These are phyloP conservation scores for Colletotrichum scovillei DNA, from an alignment of 2,329 filamentous ascomycete species.

Conservation along the genomic window DNA sequence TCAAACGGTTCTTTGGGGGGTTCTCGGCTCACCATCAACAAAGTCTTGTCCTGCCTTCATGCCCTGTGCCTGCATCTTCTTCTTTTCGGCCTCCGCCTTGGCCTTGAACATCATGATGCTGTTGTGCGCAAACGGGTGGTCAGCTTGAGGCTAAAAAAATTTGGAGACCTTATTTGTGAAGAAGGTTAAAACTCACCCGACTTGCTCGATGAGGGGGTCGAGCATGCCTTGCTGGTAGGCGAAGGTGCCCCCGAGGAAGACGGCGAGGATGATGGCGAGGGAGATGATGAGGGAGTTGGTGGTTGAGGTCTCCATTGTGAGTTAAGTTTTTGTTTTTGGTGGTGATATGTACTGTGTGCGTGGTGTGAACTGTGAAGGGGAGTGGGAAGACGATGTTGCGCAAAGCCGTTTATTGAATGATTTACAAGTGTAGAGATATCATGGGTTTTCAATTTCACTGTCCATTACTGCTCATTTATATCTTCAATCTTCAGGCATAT, in stretches of 20 bases:
- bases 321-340: background rate
- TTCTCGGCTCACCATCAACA: slow-evolving; percentile 43
- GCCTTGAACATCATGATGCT: slow-evolving; percentile 51
- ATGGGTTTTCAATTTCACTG: background rate
- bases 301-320: slow-evolving; percentile 30
- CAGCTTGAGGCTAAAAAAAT: background rate
- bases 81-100: slow-evolving; percentile 52
- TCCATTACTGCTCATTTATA: slow-evolving; percentile 13
- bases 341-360: too few species aligned
- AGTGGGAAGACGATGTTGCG: background rate
- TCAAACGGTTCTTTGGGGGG: background rate
- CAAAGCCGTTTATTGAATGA: background rate
- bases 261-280: slow-evolving; percentile 41
- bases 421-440: background rate
- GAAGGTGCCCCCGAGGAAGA: slow-evolving; percentile 45
- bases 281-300: slow-evolving; percentile 40
- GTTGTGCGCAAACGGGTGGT: slow-evolving; percentile 18
- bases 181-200: slow-evolving; percentile 38
- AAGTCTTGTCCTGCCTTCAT: slow-evolving; percentile 53
- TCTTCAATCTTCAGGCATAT: background rate
- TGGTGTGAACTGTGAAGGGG: background rate
- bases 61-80: slow-evolving; percentile 51
- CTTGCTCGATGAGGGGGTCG: slow-evolving; percentile 50
- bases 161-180: background rate
- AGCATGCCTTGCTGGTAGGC: slow-evolving; percentile 52